Base-by-base conservation (phyloP, 352 stramenopile genomes). In the Phytophthora nicotianae region DNA sequence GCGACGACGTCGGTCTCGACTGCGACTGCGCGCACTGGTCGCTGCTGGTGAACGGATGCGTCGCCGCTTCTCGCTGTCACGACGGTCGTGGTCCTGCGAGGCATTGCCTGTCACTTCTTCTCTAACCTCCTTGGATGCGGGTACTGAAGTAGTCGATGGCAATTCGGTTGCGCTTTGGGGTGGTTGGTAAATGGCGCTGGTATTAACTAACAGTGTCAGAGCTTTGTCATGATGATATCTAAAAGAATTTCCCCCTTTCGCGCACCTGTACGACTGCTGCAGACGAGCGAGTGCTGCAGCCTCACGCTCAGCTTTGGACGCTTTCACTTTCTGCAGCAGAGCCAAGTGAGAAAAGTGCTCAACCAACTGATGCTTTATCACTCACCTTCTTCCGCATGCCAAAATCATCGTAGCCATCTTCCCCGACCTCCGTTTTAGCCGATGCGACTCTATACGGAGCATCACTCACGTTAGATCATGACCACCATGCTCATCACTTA, bases 351-450 rank as follows among this genome's bases (percentile, higher is more conserved):
- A 26, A 26, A 19, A 41, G 29, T 35, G 3, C 13, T 35, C 29
- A 13, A 11, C 9, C 4, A 29, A 21, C 40, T 46, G 14, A 6
- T 14, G 7, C 17, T 7, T 13, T n/a, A 19, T 20, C 0, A 4
- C 35, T 45, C 48, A 89, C 78, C 76, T 91, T 91, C 59, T 91
- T 94, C 71, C 78, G 91, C 61, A 91, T 62, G 27, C 85, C 87
- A 67, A 95, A 95, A 61, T 95, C 87, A 56, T 95, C 87, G 71
- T 95, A 95, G 40, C 87, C 87, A 59, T 95, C 87, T 58, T 95
- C 85, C 6, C 74, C 87, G 10, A 95, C 77, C 66, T 95, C 87
- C 5, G 65, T 87, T 60, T 87, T 89, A 10, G 81, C 77, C 5
- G 85, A 93, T 4, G 87, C 78, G 52, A 89, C 83, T 1, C 86